Percentiles rank a stretch among this genome's conserved stretches.
Conservation (phyloP, 2,329 filamentous ascomycete species). For the Epichloe gansuensis region DNA sequence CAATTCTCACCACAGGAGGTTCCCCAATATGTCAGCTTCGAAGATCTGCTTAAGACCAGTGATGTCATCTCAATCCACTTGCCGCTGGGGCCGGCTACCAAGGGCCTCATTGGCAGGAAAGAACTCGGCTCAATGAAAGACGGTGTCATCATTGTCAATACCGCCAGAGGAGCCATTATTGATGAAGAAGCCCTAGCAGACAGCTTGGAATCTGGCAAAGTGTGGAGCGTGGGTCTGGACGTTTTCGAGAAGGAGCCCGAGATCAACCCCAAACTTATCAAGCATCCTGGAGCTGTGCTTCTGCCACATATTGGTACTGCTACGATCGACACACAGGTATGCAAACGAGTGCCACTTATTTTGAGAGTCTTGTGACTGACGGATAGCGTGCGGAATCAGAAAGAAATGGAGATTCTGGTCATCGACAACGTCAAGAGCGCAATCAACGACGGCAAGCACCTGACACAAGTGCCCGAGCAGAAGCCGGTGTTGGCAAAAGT, state of each 20-base stretch:
- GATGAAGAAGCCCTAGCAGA: constrained; percentile 42
- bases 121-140: constrained; percentile 41
- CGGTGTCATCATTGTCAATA: constrained; percentile 45
- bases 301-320: constrained; percentile 57
- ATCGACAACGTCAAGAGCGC: constrained; percentile 23
- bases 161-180: constrained; percentile 41
- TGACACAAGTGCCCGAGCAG: constrained; percentile 9
- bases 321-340: constrained; percentile 35
- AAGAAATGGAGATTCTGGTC: constrained; percentile 16
- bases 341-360: background rate
- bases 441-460: constrained; percentile 6
- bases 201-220: constrained; percentile 38
- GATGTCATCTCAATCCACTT: constrained; percentile 44
- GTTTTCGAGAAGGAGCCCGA: constrained; percentile 47
- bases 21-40: constrained; percentile 35
- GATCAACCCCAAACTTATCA: constrained; percentile 46
- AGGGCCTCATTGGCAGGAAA: constrained; percentile 36
- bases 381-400: constrained; percentile 1
- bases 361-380: too few species aligned
- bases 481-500: background rate
- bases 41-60: constrained; percentile 37
- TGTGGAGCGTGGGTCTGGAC: constrained; percentile 41
- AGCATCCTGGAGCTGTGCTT: constrained; percentile 46
- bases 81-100: constrained; percentile 35
- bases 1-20: constrained; percentile 16